phyloP scores from a whole-genome alignment of 1,284 basidiomycete genomes.

The Macrocystidia cucumis region DNA sequence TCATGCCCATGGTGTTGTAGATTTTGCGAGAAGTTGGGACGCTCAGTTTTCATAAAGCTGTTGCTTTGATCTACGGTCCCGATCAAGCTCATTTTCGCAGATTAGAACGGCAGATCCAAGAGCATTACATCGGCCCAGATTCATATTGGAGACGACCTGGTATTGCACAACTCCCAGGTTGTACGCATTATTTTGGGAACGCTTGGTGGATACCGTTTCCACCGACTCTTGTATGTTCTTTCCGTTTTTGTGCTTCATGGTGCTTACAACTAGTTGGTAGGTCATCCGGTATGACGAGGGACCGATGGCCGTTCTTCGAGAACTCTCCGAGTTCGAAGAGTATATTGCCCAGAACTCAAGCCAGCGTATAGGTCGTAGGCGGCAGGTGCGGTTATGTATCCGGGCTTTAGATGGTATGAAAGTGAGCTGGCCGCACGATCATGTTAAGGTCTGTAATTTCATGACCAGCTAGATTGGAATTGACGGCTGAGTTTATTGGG shows the following conservation, averaged over 20 bases:
- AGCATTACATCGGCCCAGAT: conserved; percentile 57
- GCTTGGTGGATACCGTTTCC: conserved; percentile 79
- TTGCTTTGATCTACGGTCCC: conserved; percentile 36
- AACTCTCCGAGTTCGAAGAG: conserved; percentile 43
- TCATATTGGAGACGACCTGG: conserved; percentile 50
- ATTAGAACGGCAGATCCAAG: conserved; percentile 46
- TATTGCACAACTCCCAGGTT: conserved; percentile 20
- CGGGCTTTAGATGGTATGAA: conserved; percentile 62
- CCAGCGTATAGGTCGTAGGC: conserved; percentile 38
- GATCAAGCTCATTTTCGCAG: conserved; percentile 36
- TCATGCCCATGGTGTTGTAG: conserved; percentile 23
- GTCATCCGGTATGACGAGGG: conserved; percentile 72
- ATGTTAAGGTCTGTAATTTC: conserved; percentile 50
- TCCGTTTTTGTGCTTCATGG: not conserved
- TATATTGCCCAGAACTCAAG: conserved; percentile 64
- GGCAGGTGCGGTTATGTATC: conserved; percentile 60
- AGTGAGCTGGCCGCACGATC: conserved; percentile 61
- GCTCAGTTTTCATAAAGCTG: conserved; percentile 42
- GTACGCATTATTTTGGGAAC: conserved; percentile 59
- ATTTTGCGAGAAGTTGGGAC: conserved; percentile 65
- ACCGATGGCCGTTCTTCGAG: conserved; percentile 37
- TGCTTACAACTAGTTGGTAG: conserved; percentile 22
- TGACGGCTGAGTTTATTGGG: too few species aligned
- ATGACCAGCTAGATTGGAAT: too few species aligned
- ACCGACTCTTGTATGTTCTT: conserved; percentile 47